Conservation (phyloP, 1,139 yeast genomes). For the Fermentozyma sake region DNA sequence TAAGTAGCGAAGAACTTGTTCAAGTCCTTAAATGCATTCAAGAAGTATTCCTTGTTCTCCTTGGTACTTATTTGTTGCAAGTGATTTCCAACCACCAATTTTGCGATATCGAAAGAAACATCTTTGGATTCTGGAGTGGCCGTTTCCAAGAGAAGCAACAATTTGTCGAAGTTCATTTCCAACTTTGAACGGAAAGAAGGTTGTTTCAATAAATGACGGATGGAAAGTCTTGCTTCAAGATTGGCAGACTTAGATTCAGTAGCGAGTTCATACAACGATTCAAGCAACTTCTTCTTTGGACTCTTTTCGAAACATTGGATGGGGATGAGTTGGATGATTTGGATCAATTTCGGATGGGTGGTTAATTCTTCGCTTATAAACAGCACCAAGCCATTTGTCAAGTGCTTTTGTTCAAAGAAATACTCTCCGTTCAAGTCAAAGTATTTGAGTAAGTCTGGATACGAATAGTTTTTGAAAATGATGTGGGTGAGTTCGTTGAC, state of each 20-base stretch:
- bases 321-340: constrained; percentile 33
- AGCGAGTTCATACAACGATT: constrained; percentile 21
- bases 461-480: constrained; percentile 8
- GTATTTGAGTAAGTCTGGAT: constrained; percentile 13
- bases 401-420: constrained; percentile 42
- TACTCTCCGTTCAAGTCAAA: constrained; percentile 13
- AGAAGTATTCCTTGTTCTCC: constrained; percentile 12
- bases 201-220: constrained; percentile 34
- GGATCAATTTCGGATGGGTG: constrained; percentile 2
- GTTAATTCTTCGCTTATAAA: constrained; percentile 7
- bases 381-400: constrained; percentile 25
- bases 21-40: constrained; percentile 10
- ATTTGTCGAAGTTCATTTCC: constrained; percentile 36
- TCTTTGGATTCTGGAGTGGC: constrained; percentile 11
- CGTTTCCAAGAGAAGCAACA: constrained; percentile 17
- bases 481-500: constrained; percentile 10
- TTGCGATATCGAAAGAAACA: constrained; percentile 16
- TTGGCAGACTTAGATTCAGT: constrained; percentile 5
- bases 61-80: constrained; percentile 19
- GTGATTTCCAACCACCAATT: constrained; percentile 27
- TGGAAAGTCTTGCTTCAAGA: constrained; percentile 11
- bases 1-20: constrained; percentile 4
- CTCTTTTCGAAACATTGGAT: constrained; percentile 45
- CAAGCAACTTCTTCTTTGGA: constrained; percentile 34
- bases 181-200: constrained; percentile 51